Evolutionary conservation across 768 basidiomycete genomes (phyloP), one percentile per base, ranked within the genome.

Genomic region (Mycena pura): DNA sequence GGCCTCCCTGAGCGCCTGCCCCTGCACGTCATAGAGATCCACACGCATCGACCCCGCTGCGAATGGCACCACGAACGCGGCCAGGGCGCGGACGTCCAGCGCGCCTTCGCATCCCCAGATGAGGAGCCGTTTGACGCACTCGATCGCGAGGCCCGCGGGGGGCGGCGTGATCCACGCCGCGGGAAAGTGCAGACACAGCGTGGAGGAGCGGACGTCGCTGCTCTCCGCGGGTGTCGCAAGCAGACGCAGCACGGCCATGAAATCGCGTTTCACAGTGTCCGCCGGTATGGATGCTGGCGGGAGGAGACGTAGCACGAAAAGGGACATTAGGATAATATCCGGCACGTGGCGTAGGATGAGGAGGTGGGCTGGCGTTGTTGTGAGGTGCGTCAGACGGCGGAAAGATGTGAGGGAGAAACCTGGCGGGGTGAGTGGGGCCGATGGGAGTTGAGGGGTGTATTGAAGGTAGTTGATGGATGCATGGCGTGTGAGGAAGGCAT

Each of bases 401-500:
- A 58, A 19, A 2, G 27, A 32, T 13, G 22, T 27, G 5, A 44
- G 41, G 5, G 48, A 45, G 3, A 57, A n/a, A 25, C 6, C 22
- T 0, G 49, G 25, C 5, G 5, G 4, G 19, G 19, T 14, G 15
- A 24, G 22, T 3, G 25, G 24, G 1, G 19, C 5, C 7, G 29
- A 34, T n/a, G 46, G n/a, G 1, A 36, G 31, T 6, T 58, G 38
- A 0, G 57, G 57, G 32, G 41, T 15, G 15, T 63, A 63, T 3
- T 63, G 45, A 11, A 63, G 46, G 17, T 14, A n/a, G 10, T 48
- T 19, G 38, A 63, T 63, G 15, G 3, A 17, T 24, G 22, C 10
- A 44, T 58, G 62, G 21, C 62, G 62, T 1, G 49, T 21, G 31
- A 63, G 57, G 28, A 63, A 63, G 1, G 28, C 51, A 24, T 63